Base-by-base conservation (phyloP, 202 grass and related monocot genomes). In the Brachypodium distachyon region DNA sequence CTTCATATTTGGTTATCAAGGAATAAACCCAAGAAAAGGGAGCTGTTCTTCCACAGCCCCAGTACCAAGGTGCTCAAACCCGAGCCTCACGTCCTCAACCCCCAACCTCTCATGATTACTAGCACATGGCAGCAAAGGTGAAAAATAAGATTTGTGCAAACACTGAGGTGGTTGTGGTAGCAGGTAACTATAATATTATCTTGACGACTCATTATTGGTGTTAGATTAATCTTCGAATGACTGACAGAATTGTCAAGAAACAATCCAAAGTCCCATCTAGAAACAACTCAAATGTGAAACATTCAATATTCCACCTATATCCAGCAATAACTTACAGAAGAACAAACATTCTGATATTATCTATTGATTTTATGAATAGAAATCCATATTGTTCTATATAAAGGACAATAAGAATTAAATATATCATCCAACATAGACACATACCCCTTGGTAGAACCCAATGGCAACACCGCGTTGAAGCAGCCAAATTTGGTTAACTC, bases 401-500 rank as follows among this genome's bases (percentile, higher is more conserved):
- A 12, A 68, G 28, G 41, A 68, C 31, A 31, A 67, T 26, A 59
- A 21, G 63, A 34, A 33, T 3, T 49, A 70, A 49, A 33, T 9
- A 49, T 56, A 68, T 47, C 60, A 80, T 61, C 26, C 41, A 32
- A 75, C 69, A 83, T 59, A 72, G 36, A 61, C 40, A 25, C 81
- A 77, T 95, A 99, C 96, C 96, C 96, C 96, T 85, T 99, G 96
- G 81, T 99, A 99, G 85, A 99, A 99, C 66, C 96, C 96, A 85
- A 91, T 40, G 74, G 92, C 89, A 87, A 80, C 87, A 53, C 96
- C 96, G 33, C 32, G 61, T 46, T 90, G 78, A 75, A 88, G 68
- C 78, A 92, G 9, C 63, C 69, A 67, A 77, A 99, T 61, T 86
- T 99, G 96, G 82, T 91, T 90, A 63, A 40, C 85, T 54, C 92